Conservation (phyloP, 139 green algal genomes). For the Eudorina sp. region DNA sequence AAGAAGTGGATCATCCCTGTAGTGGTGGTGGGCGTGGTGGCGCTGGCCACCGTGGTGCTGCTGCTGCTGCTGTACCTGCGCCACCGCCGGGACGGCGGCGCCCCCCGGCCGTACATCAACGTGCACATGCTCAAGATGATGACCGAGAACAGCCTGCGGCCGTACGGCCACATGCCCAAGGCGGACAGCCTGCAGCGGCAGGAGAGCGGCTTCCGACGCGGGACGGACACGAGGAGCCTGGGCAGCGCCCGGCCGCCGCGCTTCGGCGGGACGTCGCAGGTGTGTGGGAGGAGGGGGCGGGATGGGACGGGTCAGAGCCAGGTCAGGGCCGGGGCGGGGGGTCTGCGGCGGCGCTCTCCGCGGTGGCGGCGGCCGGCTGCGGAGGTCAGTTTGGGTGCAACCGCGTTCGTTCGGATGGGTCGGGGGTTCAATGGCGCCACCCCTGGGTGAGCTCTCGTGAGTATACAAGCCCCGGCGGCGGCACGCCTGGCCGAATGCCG, state of each 20-base stretch:
- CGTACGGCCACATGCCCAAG: neutral
- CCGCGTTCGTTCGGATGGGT: too few species aligned
- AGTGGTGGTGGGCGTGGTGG: neutral
- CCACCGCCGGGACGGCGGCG: too few species aligned
- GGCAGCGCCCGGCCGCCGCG: neutral
- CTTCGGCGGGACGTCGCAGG: neutral
- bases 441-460: too few species aligned
- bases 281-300: too few species aligned
- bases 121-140: conserved; percentile 37
- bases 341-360: too few species aligned
- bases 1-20: conserved; percentile 30
- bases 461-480: too few species aligned
- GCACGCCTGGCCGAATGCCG: too few species aligned
- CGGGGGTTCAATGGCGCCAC: too few species aligned
- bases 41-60: neutral
- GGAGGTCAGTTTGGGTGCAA: too few species aligned
- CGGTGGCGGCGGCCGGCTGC: too few species aligned
- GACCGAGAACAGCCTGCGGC: neutral
- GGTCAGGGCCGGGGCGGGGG: too few species aligned
- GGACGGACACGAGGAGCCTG: neutral
- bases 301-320: too few species aligned
- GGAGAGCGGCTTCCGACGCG: neutral
- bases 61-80: neutral
- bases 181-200: neutral
- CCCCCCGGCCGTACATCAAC: neutral